Conservation (phyloP, 495 filamentous ascomycete species). For the Penicillium psychrofluorescens region DNA sequence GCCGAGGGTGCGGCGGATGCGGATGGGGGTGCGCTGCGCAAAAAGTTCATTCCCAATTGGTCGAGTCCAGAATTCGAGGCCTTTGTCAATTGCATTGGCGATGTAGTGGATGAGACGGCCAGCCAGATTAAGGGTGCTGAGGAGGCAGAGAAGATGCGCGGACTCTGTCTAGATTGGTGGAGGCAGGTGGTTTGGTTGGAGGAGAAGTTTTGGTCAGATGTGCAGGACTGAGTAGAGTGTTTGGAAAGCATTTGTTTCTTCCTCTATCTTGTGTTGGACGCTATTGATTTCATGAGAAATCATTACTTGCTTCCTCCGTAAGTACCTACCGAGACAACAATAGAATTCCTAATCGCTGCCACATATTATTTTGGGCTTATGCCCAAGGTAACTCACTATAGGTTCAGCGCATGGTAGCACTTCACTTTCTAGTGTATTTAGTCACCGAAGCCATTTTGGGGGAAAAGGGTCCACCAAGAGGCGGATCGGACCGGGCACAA, state of each 20-base stretch:
- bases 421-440: too few relatives aligned
- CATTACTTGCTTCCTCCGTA: too few relatives aligned
- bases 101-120: slow-evolving; percentile 37
- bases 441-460: too few relatives aligned
- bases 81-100: slow-evolving; percentile 43
- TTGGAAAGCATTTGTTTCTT: not conserved
- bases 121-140: slow-evolving; percentile 30
- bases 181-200: slow-evolving; percentile 48
- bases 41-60: slow-evolving; percentile 62
- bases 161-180: slow-evolving; percentile 38
- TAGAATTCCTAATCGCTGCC: too few relatives aligned
- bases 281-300: too few relatives aligned
- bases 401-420: too few relatives aligned
- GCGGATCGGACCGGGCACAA: too few relatives aligned
- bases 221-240: not conserved
- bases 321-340: too few relatives aligned
- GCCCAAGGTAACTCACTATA: too few relatives aligned
- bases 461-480: too few relatives aligned
- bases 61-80: slow-evolving; percentile 48
- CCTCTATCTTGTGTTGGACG: not conserved
- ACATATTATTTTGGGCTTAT: too few relatives aligned
- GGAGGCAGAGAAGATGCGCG: slow-evolving; percentile 22
- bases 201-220: slow-evolving; percentile 42
- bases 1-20: slow-evolving; percentile 23
- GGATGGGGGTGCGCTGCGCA: slow-evolving; percentile 55